Evolutionary conservation across 345 rosid genomes (phyloP).

Genomic region (Brassica rapa): DNA sequence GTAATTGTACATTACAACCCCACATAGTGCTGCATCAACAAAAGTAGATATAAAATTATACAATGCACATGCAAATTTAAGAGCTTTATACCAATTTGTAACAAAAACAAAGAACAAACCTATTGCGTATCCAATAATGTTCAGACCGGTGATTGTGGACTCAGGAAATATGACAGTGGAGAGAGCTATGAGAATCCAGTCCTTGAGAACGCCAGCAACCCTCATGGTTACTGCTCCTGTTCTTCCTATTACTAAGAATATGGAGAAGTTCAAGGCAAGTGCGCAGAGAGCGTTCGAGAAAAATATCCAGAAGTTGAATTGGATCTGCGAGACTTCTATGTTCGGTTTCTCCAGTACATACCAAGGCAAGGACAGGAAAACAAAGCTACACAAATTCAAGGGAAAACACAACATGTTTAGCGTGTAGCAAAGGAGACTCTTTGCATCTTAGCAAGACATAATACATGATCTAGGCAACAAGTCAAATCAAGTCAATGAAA

Average conservation of each 20-base stretch:
- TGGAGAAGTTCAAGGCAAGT: slow-evolving; percentile 86
- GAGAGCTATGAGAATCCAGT: slow-evolving; percentile 96
- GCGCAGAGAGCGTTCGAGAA: slow-evolving; percentile 95
- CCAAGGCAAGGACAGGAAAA: slow-evolving; percentile 91
- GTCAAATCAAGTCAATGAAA: slow-evolving; percentile 15
- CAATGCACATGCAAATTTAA: slow-evolving; percentile 8
- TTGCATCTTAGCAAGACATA: slow-evolving; percentile 10
- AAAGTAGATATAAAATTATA: neutral
- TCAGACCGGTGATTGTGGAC: slow-evolving; percentile 88
- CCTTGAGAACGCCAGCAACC: slow-evolving; percentile 95
- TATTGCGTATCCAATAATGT: slow-evolving; percentile 88
- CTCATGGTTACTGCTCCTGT: slow-evolving; percentile 92
- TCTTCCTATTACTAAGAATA: slow-evolving; percentile 91
- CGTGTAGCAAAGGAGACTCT: neutral
- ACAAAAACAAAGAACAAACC: slow-evolving; percentile 53
- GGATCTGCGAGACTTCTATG: slow-evolving; percentile 79
- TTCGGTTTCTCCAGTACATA: slow-evolving; percentile 78
- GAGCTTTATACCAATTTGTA: neutral
- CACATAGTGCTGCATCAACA: slow-evolving; percentile 71
- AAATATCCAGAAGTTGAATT: slow-evolving; percentile 97
- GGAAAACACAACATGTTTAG: neutral
- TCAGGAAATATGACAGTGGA: slow-evolving; percentile 91
- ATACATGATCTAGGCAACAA: neutral
- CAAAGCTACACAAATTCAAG: slow-evolving; percentile 64
- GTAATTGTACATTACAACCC: slow-evolving; percentile 95